Conservation (phyloP, 345 rosid species). For the Carallia brachiata region DNA sequence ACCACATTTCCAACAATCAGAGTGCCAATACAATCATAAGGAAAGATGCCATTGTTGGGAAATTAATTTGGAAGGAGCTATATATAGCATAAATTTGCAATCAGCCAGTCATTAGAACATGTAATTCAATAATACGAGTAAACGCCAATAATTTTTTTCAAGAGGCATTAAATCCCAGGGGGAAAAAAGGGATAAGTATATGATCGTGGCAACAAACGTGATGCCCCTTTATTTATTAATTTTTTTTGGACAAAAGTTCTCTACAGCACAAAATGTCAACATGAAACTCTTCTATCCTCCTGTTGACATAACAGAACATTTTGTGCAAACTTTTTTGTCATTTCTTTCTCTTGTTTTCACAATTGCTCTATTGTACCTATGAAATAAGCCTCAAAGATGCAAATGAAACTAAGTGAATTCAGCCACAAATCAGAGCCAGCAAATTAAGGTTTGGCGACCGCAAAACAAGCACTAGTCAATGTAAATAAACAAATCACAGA, state of each 20-base stretch:
- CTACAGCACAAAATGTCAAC: too few species aligned
- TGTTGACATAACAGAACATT: too few species aligned
- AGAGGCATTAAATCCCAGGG: background rate
- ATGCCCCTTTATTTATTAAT: too few species aligned
- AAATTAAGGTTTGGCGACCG: background rate
- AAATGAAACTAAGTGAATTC: background rate
- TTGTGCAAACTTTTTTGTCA: too few species aligned
- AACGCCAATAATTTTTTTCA: background rate
- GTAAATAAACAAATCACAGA: conserved; percentile 2
- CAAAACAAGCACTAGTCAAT: background rate
- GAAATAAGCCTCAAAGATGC: background rate
- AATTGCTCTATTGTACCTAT: background rate
- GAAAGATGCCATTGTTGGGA: background rate
- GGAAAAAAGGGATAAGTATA: background rate
- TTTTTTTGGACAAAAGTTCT: too few species aligned
- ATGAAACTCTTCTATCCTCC: too few species aligned
- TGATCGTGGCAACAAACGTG: too few species aligned
- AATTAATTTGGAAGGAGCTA: background rate
- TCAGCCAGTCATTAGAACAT: background rate
- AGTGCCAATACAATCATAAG: background rate
- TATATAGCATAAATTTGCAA: background rate
- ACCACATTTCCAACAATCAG: background rate
- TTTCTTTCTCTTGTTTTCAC: too few species aligned
- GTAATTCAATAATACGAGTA: background rate
- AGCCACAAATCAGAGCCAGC: background rate